Evolutionary conservation across 305 asterid species (phyloP).

Genomic region (Fraxinus greggii): DNA sequence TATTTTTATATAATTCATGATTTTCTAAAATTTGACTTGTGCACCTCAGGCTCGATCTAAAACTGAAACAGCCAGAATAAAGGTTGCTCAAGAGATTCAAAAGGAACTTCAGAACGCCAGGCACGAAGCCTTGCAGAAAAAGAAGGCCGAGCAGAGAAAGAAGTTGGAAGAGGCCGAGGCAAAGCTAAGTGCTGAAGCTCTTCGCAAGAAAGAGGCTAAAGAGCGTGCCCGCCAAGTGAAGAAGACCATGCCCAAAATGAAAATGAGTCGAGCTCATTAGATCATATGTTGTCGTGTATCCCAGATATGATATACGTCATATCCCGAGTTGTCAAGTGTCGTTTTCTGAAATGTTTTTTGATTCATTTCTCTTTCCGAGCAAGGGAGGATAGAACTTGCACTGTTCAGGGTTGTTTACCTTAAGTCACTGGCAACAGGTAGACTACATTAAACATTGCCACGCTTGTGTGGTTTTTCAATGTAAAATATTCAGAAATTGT

Average conservation of each 20-base stretch:
- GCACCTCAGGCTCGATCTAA: conserved; percentile 75
- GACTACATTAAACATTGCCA: conserved; percentile 16
- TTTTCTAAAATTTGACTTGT: conserved; percentile 18
- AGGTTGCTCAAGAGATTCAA: conserved; percentile 82
- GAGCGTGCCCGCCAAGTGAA: conserved; percentile 76
- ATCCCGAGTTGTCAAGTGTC: not conserved
- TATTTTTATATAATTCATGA: conserved; percentile 1
- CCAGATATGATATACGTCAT: not conserved
- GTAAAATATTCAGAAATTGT: conserved; percentile 29
- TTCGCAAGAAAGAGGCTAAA: conserved; percentile 92
- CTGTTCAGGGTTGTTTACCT: conserved; percentile 16
- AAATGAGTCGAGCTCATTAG: conserved; percentile 75
- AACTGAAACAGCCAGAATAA: conserved; percentile 76
- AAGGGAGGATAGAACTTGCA: conserved; percentile 20
- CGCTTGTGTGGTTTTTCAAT: conserved; percentile 21
- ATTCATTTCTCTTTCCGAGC: conserved; percentile 15
- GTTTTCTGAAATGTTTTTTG: not conserved
- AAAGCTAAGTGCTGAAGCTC: conserved; percentile 85
- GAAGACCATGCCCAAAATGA: conserved; percentile 79
- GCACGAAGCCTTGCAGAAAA: conserved; percentile 81
- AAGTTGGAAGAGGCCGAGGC: conserved; percentile 87
- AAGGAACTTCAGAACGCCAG: conserved; percentile 82
- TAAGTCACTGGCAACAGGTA: conserved; percentile 12
- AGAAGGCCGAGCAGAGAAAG: conserved; percentile 85
- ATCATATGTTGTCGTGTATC: conserved; percentile 17